Percentiles rank a stretch among this genome's conserved stretches.
Evolutionary conservation across 2,329 filamentous ascomycete species (phyloP).

Genomic region (Claviceps africana): DNA sequence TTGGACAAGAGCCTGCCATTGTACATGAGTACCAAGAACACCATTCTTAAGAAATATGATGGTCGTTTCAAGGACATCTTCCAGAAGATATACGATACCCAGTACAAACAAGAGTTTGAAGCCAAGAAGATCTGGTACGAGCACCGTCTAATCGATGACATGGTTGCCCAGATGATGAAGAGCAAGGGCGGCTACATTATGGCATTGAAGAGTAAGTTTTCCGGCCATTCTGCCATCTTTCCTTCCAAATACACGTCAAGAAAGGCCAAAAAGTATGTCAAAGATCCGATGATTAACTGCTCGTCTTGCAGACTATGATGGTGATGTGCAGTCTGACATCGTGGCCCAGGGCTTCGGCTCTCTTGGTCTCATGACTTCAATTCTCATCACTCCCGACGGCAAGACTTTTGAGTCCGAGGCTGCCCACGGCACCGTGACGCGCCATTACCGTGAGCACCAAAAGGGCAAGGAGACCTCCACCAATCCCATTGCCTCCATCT

Average conservation of each 20-base stretch:
- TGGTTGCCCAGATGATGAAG: conserved; percentile 99
- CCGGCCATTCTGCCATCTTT: background rate
- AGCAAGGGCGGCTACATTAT: conserved; percentile 91
- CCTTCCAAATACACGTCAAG: no score
- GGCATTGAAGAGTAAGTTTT: conserved; percentile 80
- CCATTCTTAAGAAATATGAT: conserved; percentile 97
- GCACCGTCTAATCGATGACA: conserved; percentile 97
- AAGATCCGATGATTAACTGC: background rate
- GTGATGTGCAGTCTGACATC: conserved; percentile 96
- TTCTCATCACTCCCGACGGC: conserved; percentile 90
- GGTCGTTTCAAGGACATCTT: conserved; percentile 99
- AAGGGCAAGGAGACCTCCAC: conserved; percentile 95
- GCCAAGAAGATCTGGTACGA: conserved; percentile 95
- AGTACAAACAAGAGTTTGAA: conserved; percentile 82
- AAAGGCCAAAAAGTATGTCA: background rate
- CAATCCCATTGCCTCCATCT: conserved; percentile 97
- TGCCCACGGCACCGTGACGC: conserved; percentile 93
- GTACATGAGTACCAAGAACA: conserved; percentile 99
- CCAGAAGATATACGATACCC: conserved; percentile 82
- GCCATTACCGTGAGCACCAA: conserved; percentile 97
- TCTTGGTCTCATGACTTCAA: conserved; percentile 95
- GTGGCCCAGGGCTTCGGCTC: conserved; percentile 97
- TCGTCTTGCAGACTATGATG: conserved; percentile 70
- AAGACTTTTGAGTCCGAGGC: conserved; percentile 97
- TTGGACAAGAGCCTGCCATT: conserved; percentile 77